Evolutionary conservation across 1,284 basidiomycete species (phyloP).

Genomic region (Afroboletus lepidellus): DNA sequence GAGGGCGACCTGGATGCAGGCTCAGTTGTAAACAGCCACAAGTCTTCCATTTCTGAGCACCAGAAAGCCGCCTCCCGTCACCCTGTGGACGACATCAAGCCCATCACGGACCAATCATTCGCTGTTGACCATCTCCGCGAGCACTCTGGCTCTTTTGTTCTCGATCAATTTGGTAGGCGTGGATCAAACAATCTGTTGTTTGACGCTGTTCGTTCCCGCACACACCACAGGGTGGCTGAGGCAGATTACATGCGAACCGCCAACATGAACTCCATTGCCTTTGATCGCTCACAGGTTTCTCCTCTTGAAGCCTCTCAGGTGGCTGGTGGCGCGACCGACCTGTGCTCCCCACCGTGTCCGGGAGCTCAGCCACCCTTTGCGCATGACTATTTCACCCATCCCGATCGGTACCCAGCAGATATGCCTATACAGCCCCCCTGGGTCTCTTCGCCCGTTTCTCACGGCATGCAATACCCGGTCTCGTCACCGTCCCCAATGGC

Average conservation of each 20-base stretch:
- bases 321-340: conserved; percentile 29
- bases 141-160: conserved; percentile 4
- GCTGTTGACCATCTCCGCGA: conserved; percentile 18
- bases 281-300: conserved; percentile 28
- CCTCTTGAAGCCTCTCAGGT: conserved; percentile 21
- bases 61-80: conserved; percentile 19
- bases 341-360: conserved; percentile 25
- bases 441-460: conserved; percentile 29
- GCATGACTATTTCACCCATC: conserved; percentile 30
- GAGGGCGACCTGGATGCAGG: conserved; percentile 20
- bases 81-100: conserved; percentile 20
- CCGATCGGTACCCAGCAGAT: conserved; percentile 26
- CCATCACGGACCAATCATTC: conserved; percentile 13
- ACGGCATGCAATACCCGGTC: conserved; percentile 31
- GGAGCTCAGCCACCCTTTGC: conserved; percentile 25
- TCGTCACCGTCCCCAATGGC: conserved; percentile 30
- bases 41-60: conserved; percentile 19
- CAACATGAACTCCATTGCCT: conserved; percentile 20
- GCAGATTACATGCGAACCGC: conserved; percentile 20
- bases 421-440: conserved; percentile 27
- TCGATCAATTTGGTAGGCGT: conserved; percentile 33
- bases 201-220: conserved; percentile 32
- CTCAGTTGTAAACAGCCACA: conserved; percentile 13
- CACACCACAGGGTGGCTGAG: conserved; percentile 28
- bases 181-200: conserved; percentile 33